Evolutionary conservation across 495 filamentous ascomycete species (phyloP), one percentile per base, ranked within the genome.

Genomic region (Staphylotrichum tortipilum): DNA sequence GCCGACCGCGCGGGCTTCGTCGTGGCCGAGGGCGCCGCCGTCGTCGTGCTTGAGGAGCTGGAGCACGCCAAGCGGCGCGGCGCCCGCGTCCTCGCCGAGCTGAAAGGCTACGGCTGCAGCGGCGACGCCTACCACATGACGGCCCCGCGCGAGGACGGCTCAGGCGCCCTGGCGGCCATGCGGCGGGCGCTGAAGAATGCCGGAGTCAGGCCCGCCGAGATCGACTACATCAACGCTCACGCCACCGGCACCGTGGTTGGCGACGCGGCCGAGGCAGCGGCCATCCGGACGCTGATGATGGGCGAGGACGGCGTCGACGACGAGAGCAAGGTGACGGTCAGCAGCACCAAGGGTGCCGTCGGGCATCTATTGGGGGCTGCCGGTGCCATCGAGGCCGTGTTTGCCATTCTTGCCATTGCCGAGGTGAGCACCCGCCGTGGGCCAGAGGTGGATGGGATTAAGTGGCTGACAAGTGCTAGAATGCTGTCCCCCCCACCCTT

Each of bases 221-320:
- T 98, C 0, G 89, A 90, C 60, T 98, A 98, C 64, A 77, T 98
- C 59, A 98, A 97, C 62, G 92, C 92, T 2, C 92, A 98, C 66
- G 92, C 89, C 4, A 97, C 92, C 1, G 86, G 83, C 7, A 98
- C 92, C 1, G 55, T 71, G 9, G 74, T 95, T 4, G 92, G 92
- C 0, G 92, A 98, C 68, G 76, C 78, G 2, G 92, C 91, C 0
- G 92, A 98, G 66, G 94, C 89, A 49, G 67, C 70, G 7, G 92
- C 92, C 0, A 94, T 97, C 60, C 82, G 83, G 49, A 60, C 75
- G 0, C 64, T 98, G 50, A 81, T 97, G 64, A 70, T 89, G 14
- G 87, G 85, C 1, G 73, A 81, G 3, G 77, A 83, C 7, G 90
- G 89, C 0, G 76, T 78, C 46, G 52, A 66, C 6, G 69, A 67